Base-by-base conservation (phyloP, 2,329 filamentous ascomycete genomes). In the Triangularia setosa region DNA sequence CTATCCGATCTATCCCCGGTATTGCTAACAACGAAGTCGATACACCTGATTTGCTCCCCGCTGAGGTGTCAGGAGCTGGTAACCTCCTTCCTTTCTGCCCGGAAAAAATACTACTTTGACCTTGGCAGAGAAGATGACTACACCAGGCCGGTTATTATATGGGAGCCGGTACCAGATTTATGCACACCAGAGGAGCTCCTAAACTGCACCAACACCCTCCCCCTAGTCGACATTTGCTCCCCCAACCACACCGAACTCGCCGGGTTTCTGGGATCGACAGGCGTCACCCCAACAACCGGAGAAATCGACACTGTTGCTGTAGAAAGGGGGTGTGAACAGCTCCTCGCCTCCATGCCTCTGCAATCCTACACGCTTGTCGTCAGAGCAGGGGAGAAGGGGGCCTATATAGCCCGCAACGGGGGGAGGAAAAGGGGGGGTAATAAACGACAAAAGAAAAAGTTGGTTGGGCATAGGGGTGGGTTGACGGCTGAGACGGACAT, bases 191-290 rank as follows among this genome's bases (percentile, higher is more conserved):
- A 87, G 52, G 83, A 89, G 73, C 78, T 89, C 27, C 79, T 88
- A 11, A 87, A 87, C 72, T 86, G 83, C 74, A 88, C 86, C 58
- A 88, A 88, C 69, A 83, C 83, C 11, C 78, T 89, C 12, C 84
- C 84, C 0, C 76, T 87, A 16, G 79, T 89, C 62, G 86, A 89
- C 69, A 78, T 89, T 62, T 87, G 85, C 75, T 87, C 84, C 68
- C 95, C 95, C 0, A 99, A 99, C 73, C 92, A 96, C 74, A 80
- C 88, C 24, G 95, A 99, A 75, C 83, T 99, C n/a, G 91, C 89
- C 5, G 86, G 87, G 16, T 92, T 97, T 77, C 96, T 97, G 82
- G 89, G 88, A 30, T 4, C 16, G 5, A 14, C 3, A 2, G 84
- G 84, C 0, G 70, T 85, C 1, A 84, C 86, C 66, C 79, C 82